Percentiles rank a stretch among this genome's conserved stretches.
These are phyloP conservation scores for Starmera amethionina DNA, from an alignment of 805 yeast genomes.

Conservation along the genomic window DNA sequence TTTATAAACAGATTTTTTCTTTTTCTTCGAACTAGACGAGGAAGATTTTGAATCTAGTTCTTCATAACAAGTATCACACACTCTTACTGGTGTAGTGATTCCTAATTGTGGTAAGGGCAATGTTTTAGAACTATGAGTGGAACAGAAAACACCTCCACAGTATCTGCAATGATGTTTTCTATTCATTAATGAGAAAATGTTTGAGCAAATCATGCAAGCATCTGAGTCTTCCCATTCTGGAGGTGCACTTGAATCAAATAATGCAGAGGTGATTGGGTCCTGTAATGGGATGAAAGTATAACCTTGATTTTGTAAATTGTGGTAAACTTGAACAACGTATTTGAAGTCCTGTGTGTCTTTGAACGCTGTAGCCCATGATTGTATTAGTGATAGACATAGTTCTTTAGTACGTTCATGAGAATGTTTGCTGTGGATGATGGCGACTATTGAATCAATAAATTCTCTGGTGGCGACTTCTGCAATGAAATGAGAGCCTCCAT, in stretches of 20 bases:
- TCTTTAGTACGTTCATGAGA: conserved; percentile 45
- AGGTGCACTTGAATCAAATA: conserved; percentile 84
- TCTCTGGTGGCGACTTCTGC: conserved; percentile 74
- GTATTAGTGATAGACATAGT: conserved; percentile 53
- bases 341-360: conserved; percentile 53
- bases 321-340: conserved; percentile 56
- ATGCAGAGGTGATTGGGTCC: conserved; percentile 29
- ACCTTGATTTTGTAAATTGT: conserved; percentile 50
- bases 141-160: conserved; percentile 93
- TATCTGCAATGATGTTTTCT: conserved; percentile 95
- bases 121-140: conserved; percentile 67
- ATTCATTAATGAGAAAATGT: conserved; percentile 66
- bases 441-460: conserved; percentile 69
- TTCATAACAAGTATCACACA: conserved; percentile 81
- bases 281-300: conserved; percentile 51
- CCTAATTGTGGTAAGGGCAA: conserved; percentile 77
- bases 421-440: conserved; percentile 28
- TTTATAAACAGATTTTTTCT: conserved; percentile 14
- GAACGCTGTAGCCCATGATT: conserved; percentile 72
- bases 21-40: conserved; percentile 13
- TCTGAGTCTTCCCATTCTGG: conserved; percentile 98
- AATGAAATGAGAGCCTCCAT: conserved; percentile 83
- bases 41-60: conserved; percentile 38
- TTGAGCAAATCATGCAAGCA: conserved; percentile 90
- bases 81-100: conserved; percentile 80